A percentile compares a stretch with the other conserved stretches of the same genome.
These are phyloP conservation scores for Metschnikowia chrysomelidarum DNA, from an alignment of 805 yeast genomes.

Conservation along the genomic window DNA sequence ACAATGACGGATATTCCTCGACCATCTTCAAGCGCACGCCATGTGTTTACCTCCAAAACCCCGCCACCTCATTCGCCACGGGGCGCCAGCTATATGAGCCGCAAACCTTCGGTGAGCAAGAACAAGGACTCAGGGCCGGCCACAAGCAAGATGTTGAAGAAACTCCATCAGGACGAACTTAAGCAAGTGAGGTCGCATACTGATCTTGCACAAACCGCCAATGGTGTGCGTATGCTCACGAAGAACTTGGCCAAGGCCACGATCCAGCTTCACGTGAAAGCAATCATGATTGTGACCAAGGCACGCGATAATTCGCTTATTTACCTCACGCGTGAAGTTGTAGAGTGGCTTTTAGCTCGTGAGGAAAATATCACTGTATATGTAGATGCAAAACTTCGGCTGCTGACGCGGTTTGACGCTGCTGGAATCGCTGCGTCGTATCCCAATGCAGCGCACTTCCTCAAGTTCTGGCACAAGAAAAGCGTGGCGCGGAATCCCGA, in stretches of 20 bases:
- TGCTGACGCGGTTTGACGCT: constrained; percentile 62
- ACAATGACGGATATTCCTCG: constrained; percentile 7
- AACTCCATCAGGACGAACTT: constrained; percentile 41
- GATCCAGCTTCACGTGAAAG: constrained; percentile 63
- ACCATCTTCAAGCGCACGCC: background rate
- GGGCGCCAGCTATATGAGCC: constrained; percentile 2
- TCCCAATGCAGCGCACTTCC: constrained; percentile 43
- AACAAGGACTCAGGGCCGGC: constrained; percentile 10
- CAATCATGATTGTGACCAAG: constrained; percentile 83
- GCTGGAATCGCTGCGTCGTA: constrained; percentile 47
- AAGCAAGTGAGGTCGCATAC: constrained; percentile 65
- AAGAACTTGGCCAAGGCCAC: constrained; percentile 69
- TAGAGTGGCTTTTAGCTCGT: constrained; percentile 64
- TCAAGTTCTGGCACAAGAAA: constrained; percentile 69
- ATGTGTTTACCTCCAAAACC: constrained; percentile 1
- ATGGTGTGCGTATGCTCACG: constrained; percentile 75
- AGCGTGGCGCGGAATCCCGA: constrained; percentile 47
- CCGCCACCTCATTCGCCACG: constrained; percentile 3
- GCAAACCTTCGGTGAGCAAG: constrained; percentile 8
- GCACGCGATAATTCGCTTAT: constrained; percentile 80
- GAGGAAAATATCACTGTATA: constrained; percentile 48
- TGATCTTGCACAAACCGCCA: constrained; percentile 75
- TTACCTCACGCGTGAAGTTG: constrained; percentile 72
- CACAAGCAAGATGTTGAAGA: constrained; percentile 20
- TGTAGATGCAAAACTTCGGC: constrained; percentile 68